Conservation (phyloP, 176 grass and related monocot genomes). For the Leersia perrieri region DNA sequence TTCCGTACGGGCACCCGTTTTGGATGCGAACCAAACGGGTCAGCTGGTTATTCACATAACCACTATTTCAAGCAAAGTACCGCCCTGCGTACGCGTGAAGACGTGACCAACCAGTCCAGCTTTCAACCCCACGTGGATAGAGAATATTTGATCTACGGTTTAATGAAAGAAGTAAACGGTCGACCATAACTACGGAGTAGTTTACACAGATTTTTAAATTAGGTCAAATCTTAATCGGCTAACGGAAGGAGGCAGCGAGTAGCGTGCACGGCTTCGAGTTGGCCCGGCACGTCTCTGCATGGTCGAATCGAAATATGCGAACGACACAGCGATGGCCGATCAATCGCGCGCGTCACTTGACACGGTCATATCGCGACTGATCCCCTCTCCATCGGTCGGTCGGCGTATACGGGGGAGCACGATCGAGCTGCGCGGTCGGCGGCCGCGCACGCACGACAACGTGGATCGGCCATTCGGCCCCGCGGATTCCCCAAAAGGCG, state of each 20-base stretch:
- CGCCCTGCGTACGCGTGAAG: neutral
- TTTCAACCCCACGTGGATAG: neutral
- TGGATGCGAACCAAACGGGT: neutral
- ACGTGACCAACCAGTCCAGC: neutral
- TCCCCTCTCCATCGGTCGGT: too few species aligned
- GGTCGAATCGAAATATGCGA: too few species aligned
- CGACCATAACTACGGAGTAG: neutral
- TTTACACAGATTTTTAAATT: neutral
- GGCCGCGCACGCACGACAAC: too few species aligned
- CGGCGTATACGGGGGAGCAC: too few species aligned
- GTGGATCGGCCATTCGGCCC: too few species aligned
- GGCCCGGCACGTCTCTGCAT: neutral
- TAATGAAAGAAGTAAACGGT: neutral
- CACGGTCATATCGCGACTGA: too few species aligned
- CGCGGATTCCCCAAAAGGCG: too few species aligned
- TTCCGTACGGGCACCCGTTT: neutral
- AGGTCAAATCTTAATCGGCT: neutral
- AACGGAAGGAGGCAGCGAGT: neutral
- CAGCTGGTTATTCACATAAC: neutral
- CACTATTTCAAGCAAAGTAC: neutral
- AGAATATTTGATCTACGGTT: neutral
- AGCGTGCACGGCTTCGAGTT: neutral
- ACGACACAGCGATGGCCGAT: too few species aligned
- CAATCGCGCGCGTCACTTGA: too few species aligned
- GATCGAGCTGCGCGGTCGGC: too few species aligned